Evolutionary conservation across 1,139 yeast species (phyloP), one percentile per base, ranked within the genome.

Genomic region (Candida sanyaensis): DNA sequence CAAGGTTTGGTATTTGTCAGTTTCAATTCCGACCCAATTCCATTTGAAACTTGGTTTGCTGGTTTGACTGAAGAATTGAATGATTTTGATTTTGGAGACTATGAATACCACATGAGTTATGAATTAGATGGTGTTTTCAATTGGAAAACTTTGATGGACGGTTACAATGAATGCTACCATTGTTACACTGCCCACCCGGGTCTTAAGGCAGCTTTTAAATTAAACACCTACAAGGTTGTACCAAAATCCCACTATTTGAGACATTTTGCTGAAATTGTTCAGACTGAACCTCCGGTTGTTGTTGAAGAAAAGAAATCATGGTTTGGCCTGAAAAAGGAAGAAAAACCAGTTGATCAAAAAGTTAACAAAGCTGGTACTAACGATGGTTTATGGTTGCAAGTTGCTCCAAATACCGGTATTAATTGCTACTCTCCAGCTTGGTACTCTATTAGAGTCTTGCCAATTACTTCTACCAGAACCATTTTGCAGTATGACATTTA

Each of bases 131-230:
- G 86, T 46, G 68, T 78, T 55, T 81, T 81, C 65, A 81, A 81
- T 64, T 81, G 86, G 86, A 81, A 81, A 58, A 81, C 86, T 2
- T 70, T 81, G 52, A 80, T 81, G 84, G 86, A 81, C 58, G 86
- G 86, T 3, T 81, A 81, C 63, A 84, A 81, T 64, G 86, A 81
- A 62, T 81, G 86, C 54, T 81, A 81, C 64, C 86, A 81, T 60
- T 81, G 86, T 62, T 86, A 86, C 34, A 81, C 85, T 21, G 85
- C 85, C 1, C 86, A 81, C 56, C 86, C 85, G 2, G 85, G 85
- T 7, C 68, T 81, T 51, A 72, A 74, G 47, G 62, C 77, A 33
- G 84, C 86, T 9, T 81, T 81, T 65, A 75, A 69, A 55, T 81
- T 81, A 84, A 83, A 78, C 56, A 81, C 86, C n/a, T 81, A 81